Evolutionary conservation across 2,329 filamentous ascomycete species (phyloP), one percentile per base, ranked within the genome.

Genomic region (Emmonsiellopsis sp.): DNA sequence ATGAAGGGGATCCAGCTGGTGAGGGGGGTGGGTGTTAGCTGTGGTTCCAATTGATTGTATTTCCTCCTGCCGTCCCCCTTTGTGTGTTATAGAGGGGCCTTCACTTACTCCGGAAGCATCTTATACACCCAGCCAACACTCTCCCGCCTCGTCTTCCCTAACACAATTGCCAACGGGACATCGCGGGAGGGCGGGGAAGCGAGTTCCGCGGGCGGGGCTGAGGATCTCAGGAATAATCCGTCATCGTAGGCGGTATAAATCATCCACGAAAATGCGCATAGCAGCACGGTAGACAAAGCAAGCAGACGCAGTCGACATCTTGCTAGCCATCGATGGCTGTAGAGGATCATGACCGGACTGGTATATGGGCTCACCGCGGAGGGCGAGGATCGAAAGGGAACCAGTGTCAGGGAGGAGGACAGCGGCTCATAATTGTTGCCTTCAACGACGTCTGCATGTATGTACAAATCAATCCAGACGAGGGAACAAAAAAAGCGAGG

Each of bases 1-100:
- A 77, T 72, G n/a, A 70, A 71, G 14, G 65, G 64, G 61, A 75
- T 66, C 74, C 74, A 77, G 58, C 71, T 73, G n/a, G n/a, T n/a
- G n/a, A n/a, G n/a, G n/a, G 21, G 21, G 21, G 21, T 27, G 21
- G 21, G 21, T 3, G 21, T 27, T 27, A 27, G 21, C 3, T 27
- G 49, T 44, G 51, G 52, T 53, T 33, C 14, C 11, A 14, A 40
- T 40, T 40, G 37, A 11, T 40, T 11, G 37, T 14, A 40, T 11
- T 40, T 11, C 11, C 11, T 14, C 11, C 6, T 14, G 17, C 17
- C 17, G 17, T 17, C 17, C 17, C 17, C 21, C 8, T 17, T 9
- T 46, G 13, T 6, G 55, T 17, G 14, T 2, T 51, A 55, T 10
- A 54, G 43, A 39, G 60, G 54, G 10, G 59, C 48, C 3, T 11